Evolutionary conservation across 805 yeast genomes (phyloP).

Genomic region (Sungouiozyma ichnusensis): DNA sequence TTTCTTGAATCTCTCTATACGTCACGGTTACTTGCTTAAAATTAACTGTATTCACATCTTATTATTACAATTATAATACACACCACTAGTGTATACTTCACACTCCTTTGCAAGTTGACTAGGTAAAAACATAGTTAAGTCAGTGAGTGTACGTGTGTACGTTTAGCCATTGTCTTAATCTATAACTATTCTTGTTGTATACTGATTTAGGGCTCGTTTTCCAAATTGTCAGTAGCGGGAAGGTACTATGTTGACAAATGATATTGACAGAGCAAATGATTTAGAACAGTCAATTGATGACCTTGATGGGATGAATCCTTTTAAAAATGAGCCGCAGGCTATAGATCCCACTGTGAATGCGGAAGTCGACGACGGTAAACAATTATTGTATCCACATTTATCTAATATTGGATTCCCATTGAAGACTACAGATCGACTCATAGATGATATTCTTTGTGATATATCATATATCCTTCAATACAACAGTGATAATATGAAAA

Average conservation of each 20-base stretch:
- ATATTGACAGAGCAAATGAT: neutral
- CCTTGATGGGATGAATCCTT: neutral
- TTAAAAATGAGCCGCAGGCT: neutral
- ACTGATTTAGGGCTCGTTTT: no score
- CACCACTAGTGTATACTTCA: neutral
- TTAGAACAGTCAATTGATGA: neutral
- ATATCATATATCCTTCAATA: slow-evolving; percentile 16
- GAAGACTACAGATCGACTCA: slow-evolving; percentile 57
- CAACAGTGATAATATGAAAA: slow-evolving; percentile 3
- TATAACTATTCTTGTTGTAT: no score
- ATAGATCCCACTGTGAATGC: neutral
- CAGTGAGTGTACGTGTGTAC: no score
- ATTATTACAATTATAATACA: neutral
- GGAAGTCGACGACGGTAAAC: slow-evolving; percentile 19
- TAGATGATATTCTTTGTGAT: slow-evolving; percentile 51
- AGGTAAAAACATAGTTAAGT: no score
- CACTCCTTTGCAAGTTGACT: neutral
- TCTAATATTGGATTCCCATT: slow-evolving; percentile 24
- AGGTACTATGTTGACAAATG: neutral
- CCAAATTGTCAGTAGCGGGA: no score
- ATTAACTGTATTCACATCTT: no score
- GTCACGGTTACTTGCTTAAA: neutral
- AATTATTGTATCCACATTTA: slow-evolving; percentile 17
- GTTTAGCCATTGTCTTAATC: no score
- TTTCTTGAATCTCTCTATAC: neutral